These are phyloP conservation scores for Iberis pinnata DNA, from an alignment of 345 rosid genomes.

Conservation along the genomic window DNA sequence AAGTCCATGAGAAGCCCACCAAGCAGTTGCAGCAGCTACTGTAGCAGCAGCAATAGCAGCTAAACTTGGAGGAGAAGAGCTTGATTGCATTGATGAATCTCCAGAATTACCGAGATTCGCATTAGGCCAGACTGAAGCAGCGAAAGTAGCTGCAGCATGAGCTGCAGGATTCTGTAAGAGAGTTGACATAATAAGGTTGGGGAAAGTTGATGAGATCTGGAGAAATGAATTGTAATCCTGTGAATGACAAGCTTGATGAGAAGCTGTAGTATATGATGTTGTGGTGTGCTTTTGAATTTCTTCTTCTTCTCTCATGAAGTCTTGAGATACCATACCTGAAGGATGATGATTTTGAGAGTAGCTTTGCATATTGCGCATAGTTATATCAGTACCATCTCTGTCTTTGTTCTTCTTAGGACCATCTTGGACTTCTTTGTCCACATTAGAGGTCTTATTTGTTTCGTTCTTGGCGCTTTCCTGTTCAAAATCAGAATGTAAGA, in stretches of 20 bases:
- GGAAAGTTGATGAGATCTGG: constrained; percentile 62
- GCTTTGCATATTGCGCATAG: constrained; percentile 33
- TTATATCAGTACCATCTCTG: constrained; percentile 26
- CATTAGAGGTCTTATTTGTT: constrained; percentile 39
- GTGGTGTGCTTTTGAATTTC: constrained; percentile 42
- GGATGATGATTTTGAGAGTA: constrained; percentile 48
- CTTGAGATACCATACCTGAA: constrained; percentile 39
- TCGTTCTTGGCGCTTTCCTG: constrained; percentile 46
- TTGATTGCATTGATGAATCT: constrained; percentile 44
- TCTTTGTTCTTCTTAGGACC: constrained; percentile 22
- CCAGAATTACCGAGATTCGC: constrained; percentile 43
- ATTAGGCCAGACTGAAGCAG: constrained; percentile 80
- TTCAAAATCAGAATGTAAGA: constrained; percentile 27
- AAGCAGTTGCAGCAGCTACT: constrained; percentile 93
- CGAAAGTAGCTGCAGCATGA: constrained; percentile 79
- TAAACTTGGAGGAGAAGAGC: constrained; percentile 53
- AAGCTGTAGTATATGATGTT: constrained; percentile 40
- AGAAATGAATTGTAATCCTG: constrained; percentile 64
- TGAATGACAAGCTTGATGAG: constrained; percentile 42
- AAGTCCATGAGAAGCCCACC: constrained; percentile 98
- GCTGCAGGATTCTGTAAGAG: constrained; percentile 87
- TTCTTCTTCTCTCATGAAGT: constrained; percentile 40
- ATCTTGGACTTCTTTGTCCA: constrained; percentile 34
- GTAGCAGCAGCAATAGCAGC: constrained; percentile 81
- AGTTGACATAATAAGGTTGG: constrained; percentile 64